Evolutionary conservation across 2,329 filamentous ascomycete genomes (phyloP).

Genomic region (Pseudogymnoascus sp.): DNA sequence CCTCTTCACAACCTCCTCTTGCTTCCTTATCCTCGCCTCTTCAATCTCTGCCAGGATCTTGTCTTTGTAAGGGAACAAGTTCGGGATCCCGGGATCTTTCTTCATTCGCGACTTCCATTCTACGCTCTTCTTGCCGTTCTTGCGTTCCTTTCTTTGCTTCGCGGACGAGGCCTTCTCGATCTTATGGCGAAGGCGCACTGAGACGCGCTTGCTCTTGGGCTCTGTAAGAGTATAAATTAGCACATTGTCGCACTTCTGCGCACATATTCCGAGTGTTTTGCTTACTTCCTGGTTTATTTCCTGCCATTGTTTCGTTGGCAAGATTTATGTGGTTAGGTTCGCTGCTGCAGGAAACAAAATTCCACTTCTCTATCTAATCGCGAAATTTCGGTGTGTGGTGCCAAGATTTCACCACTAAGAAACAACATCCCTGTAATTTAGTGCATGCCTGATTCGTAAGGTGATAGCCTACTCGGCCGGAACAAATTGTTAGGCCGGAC

Average conservation of each 20-base stretch:
- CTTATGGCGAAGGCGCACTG: constrained; percentile 86
- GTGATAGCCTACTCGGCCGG: not conserved
- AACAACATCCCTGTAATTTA: not conserved
- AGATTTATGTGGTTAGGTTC: constrained; percentile 12
- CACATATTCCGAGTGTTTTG: not conserved
- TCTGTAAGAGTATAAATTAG: constrained; percentile 44
- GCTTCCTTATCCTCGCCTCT: constrained; percentile 71
- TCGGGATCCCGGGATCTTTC: constrained; percentile 97
- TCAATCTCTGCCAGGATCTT: constrained; percentile 92
- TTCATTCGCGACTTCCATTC: constrained; percentile 93
- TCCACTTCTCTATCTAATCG: constrained; percentile 11
- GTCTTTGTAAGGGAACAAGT: constrained; percentile 96
- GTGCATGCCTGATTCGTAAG: constrained; percentile 1
- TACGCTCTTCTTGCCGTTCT: constrained; percentile 90
- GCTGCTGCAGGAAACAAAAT: constrained; percentile 5
- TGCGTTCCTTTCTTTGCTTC: constrained; percentile 86
- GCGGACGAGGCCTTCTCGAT: constrained; percentile 86
- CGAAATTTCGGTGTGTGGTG: constrained; percentile 10
- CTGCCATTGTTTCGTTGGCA: constrained; percentile 24
- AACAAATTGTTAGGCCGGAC: not conserved
- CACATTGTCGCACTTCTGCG: not conserved
- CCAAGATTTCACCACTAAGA: constrained; percentile 10
- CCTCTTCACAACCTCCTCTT: constrained; percentile 65
- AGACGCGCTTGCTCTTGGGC: constrained; percentile 86
- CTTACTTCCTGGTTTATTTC: constrained; percentile 31